Percentiles rank a stretch among this genome's conserved stretches.
Evolutionary conservation across 768 basidiomycete species (phyloP).

Genomic region (Tylopilus subfusipes): DNA sequence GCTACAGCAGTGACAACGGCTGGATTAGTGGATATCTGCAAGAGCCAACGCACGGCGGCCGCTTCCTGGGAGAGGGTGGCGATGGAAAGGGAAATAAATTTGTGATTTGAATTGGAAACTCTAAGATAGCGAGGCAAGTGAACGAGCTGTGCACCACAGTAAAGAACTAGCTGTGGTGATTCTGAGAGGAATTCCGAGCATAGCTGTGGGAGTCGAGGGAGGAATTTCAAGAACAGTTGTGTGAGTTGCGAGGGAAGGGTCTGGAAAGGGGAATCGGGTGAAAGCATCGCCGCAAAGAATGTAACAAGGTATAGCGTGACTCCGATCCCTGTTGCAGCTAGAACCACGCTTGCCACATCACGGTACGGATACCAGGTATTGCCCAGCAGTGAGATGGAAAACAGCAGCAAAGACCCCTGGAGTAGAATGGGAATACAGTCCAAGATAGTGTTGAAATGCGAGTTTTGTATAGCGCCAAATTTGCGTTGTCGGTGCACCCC

Average conservation of each 20-base stretch:
- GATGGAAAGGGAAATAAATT: no score
- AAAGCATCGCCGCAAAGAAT: neutral
- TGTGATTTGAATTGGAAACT: no score
- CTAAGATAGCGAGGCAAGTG: no score
- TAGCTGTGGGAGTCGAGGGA: neutral
- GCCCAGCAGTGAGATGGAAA: neutral
- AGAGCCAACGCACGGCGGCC: neutral
- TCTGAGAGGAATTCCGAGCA: no score
- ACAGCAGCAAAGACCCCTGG: neutral
- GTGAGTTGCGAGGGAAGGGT: neutral
- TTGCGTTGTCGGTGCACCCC: neutral
- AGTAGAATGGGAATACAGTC: neutral
- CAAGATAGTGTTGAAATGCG: neutral
- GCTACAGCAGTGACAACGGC: neutral
- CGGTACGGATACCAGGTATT: neutral
- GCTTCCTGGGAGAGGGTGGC: neutral
- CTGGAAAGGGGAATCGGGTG: neutral
- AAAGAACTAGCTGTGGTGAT: no score
- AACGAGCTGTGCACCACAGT: no score
- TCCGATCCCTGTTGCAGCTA: neutral
- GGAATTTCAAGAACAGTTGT: neutral
- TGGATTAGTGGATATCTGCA: neutral
- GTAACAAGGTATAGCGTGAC: neutral
- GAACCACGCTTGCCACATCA: neutral
- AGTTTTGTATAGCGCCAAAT: neutral